Evolutionary conservation across 2,329 filamentous ascomycete species (phyloP).

Genomic region (Ascochyta clinopodiicola): DNA sequence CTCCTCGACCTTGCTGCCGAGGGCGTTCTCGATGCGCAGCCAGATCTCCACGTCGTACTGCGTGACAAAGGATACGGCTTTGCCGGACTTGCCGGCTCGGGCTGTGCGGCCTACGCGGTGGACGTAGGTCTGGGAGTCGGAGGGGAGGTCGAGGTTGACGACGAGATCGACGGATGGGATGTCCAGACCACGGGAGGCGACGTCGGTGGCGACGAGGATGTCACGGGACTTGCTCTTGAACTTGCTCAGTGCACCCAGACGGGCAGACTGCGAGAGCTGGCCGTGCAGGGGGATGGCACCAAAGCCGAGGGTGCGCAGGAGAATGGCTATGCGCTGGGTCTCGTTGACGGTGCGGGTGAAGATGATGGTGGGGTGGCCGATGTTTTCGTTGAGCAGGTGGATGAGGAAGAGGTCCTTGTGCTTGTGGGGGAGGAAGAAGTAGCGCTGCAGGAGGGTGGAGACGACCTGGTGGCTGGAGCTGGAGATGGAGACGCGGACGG

Average conservation of each 20-base stretch:
- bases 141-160: conserved; percentile 83
- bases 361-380: conserved; percentile 85
- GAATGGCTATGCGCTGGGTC: conserved; percentile 81
- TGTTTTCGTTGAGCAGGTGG: conserved; percentile 83
- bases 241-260: conserved; percentile 87
- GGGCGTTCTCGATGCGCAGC: conserved; percentile 78
- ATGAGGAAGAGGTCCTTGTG: conserved; percentile 92
- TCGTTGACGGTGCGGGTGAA: conserved; percentile 94
- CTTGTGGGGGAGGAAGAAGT: conserved; percentile 76
- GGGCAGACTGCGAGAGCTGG: conserved; percentile 84
- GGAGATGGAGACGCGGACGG: conserved; percentile 81
- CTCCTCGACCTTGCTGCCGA: conserved; percentile 77
- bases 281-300: conserved; percentile 92
- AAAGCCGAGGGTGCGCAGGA: conserved; percentile 85
- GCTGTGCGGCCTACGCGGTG: conserved; percentile 89
- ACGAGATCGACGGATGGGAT: conserved; percentile 91
- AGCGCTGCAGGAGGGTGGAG: conserved; percentile 83
- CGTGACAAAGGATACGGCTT: conserved; percentile 80
- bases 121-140: conserved; percentile 88
- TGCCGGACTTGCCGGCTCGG: conserved; percentile 82
- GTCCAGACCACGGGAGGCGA: conserved; percentile 91
- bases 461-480: conserved; percentile 90
- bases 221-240: conserved; percentile 82
- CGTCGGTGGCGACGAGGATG: conserved; percentile 90
- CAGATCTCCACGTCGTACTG: conserved; percentile 88